Evolutionary conservation across 164 flowering plant species (phyloP).

Genomic region (Sextonia rubra): DNA sequence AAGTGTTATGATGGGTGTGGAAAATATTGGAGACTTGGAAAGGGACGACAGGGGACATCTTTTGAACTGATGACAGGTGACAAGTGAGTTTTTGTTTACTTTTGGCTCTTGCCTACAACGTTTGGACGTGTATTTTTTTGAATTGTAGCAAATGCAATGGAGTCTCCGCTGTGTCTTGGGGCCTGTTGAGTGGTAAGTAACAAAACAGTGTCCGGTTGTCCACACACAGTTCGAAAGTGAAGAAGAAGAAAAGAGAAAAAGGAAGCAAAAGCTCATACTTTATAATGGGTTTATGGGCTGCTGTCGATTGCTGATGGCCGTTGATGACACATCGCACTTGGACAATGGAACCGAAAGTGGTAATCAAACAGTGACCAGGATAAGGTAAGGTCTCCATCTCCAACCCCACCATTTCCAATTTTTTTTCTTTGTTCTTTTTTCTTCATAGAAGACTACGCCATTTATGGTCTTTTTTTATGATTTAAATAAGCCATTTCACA

Average conservation of each 20-base stretch:
- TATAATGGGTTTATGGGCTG: background rate
- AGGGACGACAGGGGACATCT: too few species aligned
- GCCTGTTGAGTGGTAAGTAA: background rate
- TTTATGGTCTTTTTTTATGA: background rate
- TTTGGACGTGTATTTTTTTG: background rate
- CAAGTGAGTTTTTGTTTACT: too few species aligned
- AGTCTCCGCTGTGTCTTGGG: too few species aligned
- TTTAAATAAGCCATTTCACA: background rate
- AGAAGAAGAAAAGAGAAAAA: background rate
- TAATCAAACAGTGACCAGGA: conserved; percentile 30
- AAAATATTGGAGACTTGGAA: too few species aligned
- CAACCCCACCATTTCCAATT: conserved; percentile 1
- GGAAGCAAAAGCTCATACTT: background rate
- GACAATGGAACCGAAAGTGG: conserved; percentile 46
- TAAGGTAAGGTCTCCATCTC: conserved; percentile 24
- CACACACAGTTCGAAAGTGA: background rate
- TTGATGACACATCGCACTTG: conserved; percentile 12
- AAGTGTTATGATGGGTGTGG: too few species aligned
- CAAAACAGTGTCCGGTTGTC: background rate
- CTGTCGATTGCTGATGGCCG: background rate
- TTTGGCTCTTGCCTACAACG: background rate
- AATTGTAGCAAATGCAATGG: background rate
- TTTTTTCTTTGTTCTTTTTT: background rate
- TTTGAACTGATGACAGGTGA: background rate
- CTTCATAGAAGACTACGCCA: conserved; percentile 6